Evolutionary conservation across 495 filamentous ascomycete species (phyloP).

Genomic region (Lophiotrema nucula): DNA sequence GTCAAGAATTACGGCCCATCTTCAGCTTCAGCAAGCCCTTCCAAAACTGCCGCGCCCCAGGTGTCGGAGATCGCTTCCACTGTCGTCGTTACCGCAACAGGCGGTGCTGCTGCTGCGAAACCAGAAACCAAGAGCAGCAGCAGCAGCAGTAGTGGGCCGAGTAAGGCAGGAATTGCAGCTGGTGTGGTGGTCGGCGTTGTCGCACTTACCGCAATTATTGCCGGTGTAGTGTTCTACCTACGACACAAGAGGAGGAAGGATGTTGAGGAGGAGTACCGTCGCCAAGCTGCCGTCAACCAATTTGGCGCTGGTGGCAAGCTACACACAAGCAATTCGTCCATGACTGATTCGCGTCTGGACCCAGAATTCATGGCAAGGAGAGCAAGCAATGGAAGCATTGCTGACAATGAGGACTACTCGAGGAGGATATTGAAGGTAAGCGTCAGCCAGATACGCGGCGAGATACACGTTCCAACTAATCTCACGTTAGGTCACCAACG

Average conservation of each 20-base stretch:
- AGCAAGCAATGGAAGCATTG: slow-evolving; percentile 95
- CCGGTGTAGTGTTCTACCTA: slow-evolving; percentile 71
- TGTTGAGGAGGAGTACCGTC: slow-evolving; percentile 76
- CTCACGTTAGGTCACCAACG: slow-evolving; percentile 31
- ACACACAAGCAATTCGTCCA: slow-evolving; percentile 55
- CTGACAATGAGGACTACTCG: slow-evolving; percentile 96
- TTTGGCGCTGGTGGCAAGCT: slow-evolving; percentile 63
- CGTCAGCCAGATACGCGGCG: no score
- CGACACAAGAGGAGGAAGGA: slow-evolving; percentile 70
- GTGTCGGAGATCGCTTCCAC: neutral
- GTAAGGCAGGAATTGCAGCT: slow-evolving; percentile 76
- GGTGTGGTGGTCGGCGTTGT: slow-evolving; percentile 87
- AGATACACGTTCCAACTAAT: neutral
- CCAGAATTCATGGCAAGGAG: slow-evolving; percentile 79
- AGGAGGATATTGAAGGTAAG: slow-evolving; percentile 88
- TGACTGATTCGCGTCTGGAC: slow-evolving; percentile 82
- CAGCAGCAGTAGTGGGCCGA: slow-evolving; percentile 50
- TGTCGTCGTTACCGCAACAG: slow-evolving; percentile 10
- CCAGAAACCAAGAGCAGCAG: no score
- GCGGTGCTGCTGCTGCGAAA: slow-evolving; percentile 22
- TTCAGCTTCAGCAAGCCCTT: neutral
- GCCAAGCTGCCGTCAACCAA: slow-evolving; percentile 66
- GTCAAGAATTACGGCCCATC: slow-evolving; percentile 16
- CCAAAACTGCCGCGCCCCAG: neutral
- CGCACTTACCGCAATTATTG: slow-evolving; percentile 61